Percentiles rank a stretch among this genome's conserved stretches.
These are phyloP conservation scores for Gautieria morchelliformis DNA, from an alignment of 768 basidiomycete genomes.

Conservation along the genomic window DNA sequence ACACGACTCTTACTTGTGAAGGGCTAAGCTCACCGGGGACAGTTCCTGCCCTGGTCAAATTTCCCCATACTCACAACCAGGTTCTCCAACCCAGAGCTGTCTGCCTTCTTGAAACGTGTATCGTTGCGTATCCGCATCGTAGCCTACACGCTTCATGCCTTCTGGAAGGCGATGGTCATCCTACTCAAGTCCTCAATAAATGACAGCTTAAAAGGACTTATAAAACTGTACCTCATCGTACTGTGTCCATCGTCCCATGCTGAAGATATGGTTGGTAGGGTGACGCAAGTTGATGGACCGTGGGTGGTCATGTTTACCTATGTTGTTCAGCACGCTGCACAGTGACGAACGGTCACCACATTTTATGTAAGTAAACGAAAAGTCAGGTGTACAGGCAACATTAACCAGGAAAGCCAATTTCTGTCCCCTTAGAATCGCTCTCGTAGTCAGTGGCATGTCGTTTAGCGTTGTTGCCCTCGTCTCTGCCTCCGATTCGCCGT, in stretches of 20 bases:
- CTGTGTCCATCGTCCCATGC: constrained; percentile 8
- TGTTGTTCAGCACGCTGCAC: too few relatives aligned
- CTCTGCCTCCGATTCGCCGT: too few relatives aligned
- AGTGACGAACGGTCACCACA: too few relatives aligned
- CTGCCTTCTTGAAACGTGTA: constrained; percentile 54
- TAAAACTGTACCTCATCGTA: constrained; percentile 3
- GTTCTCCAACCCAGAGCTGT: constrained; percentile 46
- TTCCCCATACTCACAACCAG: constrained; percentile 56
- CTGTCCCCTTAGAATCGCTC: too few relatives aligned
- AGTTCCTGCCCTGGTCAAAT: constrained; percentile 24
- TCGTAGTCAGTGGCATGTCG: too few relatives aligned
- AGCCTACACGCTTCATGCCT: constrained; percentile 57
- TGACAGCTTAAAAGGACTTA: not conserved
- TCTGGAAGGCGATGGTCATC: constrained; percentile 45
- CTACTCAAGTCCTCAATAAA: constrained; percentile 16
- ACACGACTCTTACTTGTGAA: not conserved
- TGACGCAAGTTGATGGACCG: too few relatives aligned
- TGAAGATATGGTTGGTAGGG: not conserved
- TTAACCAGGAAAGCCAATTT: too few relatives aligned
- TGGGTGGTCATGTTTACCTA: too few relatives aligned
- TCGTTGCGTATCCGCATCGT: constrained; percentile 59
- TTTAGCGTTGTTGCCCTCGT: too few relatives aligned
- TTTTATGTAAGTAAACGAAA: too few relatives aligned
- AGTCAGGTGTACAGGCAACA: too few relatives aligned
- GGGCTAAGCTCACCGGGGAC: constrained; percentile 21